Evolutionary conservation across 257 asterid genomes (phyloP).

Genomic region (Solanum paucissectum): DNA sequence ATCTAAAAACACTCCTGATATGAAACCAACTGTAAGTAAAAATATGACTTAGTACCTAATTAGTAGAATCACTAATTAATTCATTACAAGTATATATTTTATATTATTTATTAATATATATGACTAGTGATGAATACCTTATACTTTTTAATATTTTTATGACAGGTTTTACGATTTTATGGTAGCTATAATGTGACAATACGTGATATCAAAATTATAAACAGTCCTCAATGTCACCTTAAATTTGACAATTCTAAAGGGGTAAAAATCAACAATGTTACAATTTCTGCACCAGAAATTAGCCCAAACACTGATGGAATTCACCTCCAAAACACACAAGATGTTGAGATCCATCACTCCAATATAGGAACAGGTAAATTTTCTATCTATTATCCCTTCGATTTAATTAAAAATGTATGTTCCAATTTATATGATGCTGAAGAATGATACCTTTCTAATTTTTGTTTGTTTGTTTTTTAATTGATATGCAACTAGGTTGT

Average conservation of each 20-base stretch:
- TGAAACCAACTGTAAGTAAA: constrained; percentile 66
- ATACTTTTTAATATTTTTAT: background rate
- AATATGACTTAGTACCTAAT: background rate
- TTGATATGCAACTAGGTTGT: background rate
- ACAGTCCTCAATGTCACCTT: constrained; percentile 73
- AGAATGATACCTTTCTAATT: background rate
- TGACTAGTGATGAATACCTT: background rate
- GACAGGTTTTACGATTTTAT: constrained; percentile 77
- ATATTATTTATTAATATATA: too few relatives aligned
- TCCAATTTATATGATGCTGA: background rate
- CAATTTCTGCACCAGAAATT: constrained; percentile 60
- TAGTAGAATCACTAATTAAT: background rate
- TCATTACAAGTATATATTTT: background rate
- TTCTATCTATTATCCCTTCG: background rate
- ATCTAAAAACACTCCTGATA: constrained; percentile 18
- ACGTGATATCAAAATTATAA: constrained; percentile 34
- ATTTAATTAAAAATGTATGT: background rate
- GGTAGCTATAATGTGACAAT: constrained; percentile 41
- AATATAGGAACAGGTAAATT: constrained; percentile 46
- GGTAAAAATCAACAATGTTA: constrained; percentile 43
- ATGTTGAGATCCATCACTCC: constrained; percentile 59
- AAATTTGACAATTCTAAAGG: constrained; percentile 62
- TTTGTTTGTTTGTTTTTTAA: background rate
- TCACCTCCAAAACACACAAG: constrained; percentile 76
- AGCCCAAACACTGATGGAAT: constrained; percentile 87